Percentiles rank a stretch among this genome's conserved stretches.
These are phyloP conservation scores for Geotrichum phurueaensis DNA, from an alignment of 1,139 yeast genomes.

Conservation along the genomic window DNA sequence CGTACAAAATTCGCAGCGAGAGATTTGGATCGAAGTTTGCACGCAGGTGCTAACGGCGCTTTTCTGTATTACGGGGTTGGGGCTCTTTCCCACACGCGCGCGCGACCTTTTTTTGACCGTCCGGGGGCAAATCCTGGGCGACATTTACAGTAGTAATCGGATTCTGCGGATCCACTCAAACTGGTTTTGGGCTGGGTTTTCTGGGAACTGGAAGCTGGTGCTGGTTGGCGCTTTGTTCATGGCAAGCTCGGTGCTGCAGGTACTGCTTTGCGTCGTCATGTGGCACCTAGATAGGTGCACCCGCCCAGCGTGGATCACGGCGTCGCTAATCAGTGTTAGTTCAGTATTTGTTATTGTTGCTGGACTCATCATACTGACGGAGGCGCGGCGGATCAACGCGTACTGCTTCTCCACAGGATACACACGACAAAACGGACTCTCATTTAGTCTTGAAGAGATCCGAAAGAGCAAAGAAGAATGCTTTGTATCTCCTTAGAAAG, in stretches of 20 bases:
- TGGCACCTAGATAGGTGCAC: slow-evolving; percentile 22
- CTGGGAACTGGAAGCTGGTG: slow-evolving; percentile 15
- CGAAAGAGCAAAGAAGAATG: not conserved
- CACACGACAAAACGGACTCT: not conserved
- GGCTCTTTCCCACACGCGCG: slow-evolving; percentile 20
- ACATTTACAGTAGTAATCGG: slow-evolving; percentile 1
- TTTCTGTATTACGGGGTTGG: slow-evolving; percentile 22
- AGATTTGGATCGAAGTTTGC: slow-evolving; percentile 23
- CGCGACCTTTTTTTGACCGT: slow-evolving; percentile 18
- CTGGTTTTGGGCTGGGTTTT: slow-evolving; percentile 19
- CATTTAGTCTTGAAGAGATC: not conserved
- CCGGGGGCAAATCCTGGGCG: slow-evolving; percentile 11
- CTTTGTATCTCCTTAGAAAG: not conserved
- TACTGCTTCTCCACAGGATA: not conserved
- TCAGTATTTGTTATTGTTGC: slow-evolving; percentile 15
- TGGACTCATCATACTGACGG: slow-evolving; percentile 6
- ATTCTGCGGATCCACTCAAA: slow-evolving; percentile 9
- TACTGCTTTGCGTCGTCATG: slow-evolving; percentile 17
- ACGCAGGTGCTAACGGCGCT: slow-evolving; percentile 22
- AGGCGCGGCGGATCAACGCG: not conserved
- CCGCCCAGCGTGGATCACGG: slow-evolving; percentile 22
- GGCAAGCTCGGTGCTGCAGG: slow-evolving; percentile 21
- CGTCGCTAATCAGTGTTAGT: slow-evolving; percentile 19
- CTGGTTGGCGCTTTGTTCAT: slow-evolving; percentile 19
- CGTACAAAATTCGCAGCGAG: slow-evolving; percentile 18